Conservation (phyloP, 2,329 filamentous ascomycete species). For the Plectosphaerella plurivora region DNA sequence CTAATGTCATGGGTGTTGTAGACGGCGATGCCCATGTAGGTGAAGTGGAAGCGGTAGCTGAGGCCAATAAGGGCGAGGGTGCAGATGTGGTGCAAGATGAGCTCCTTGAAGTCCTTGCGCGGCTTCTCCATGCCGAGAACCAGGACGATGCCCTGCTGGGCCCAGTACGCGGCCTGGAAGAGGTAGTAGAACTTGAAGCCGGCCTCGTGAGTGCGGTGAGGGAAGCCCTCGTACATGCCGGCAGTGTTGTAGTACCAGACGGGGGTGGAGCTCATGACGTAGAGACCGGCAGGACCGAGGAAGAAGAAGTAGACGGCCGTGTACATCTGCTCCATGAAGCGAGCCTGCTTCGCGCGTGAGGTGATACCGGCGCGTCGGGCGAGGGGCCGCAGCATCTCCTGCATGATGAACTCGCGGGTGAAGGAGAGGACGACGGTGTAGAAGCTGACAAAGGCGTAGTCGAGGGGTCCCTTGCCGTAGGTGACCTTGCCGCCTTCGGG, state of each 20-base stretch:
- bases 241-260: constrained; percentile 94
- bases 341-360: constrained; percentile 72
- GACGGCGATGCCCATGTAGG: constrained; percentile 87
- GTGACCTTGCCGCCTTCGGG: constrained; percentile 62
- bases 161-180: constrained; percentile 92
- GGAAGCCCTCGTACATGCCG: constrained; percentile 86
- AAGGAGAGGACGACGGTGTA: constrained; percentile 89
- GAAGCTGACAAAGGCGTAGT: constrained; percentile 83
- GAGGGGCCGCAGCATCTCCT: constrained; percentile 75
- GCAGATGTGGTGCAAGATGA: constrained; percentile 88
- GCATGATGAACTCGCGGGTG: constrained; percentile 94
- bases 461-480: constrained; percentile 85
- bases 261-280: constrained; percentile 85
- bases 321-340: constrained; percentile 96
- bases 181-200: constrained; percentile 94
- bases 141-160: constrained; percentile 87
- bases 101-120: constrained; percentile 90
- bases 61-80: constrained; percentile 77
- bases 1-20: constrained; percentile 94
- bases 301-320: constrained; percentile 86
- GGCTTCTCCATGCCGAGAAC: constrained; percentile 86
- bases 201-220: constrained; percentile 75
- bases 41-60: constrained; percentile 95
- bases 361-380: constrained; percentile 66
- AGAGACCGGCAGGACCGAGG: constrained; percentile 79